Base-by-base conservation (phyloP, 306 rosid species). In the Begonia loranthoides region DNA sequence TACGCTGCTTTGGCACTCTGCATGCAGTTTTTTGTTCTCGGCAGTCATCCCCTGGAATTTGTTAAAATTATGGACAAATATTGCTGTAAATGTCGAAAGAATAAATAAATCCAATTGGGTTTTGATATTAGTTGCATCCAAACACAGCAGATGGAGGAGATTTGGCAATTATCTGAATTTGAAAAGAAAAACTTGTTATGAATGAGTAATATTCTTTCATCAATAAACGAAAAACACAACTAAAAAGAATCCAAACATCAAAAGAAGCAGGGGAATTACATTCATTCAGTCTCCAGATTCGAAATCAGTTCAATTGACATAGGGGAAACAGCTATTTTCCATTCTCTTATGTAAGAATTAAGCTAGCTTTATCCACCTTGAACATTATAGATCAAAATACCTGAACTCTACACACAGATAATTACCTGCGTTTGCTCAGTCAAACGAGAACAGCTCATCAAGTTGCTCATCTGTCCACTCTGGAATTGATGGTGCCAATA, bases 381-480 rank as follows among this genome's bases (percentile, higher is more conserved):
- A 19, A 19, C 22, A 19, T 19, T 19, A 19, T 19, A 19, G 22
- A 19, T 19, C 22, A 19, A 19, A 19, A 19, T 19, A 19, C 22
- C 22, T 19, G 5, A 41, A 41, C 45, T 41, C 0, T 41, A 9
- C 45, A 1, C 3, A 41, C 45, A 1, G 10, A 12, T 5, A 43
- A 43, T 10, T 3, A 2, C 47, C 13, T 43, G 47, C 54, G 1
- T 9, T 21, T 45, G 51, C 62, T 83, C 76, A 84, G 60, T 82
- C 87, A 58, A 77, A 76, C 11, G 61, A 80, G 17, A 74, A 72
- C 51, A 80, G 85, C 66, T 65, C 78, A 62, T 90, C 82, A 58
- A 85, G 77, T 71, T 89, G 85, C 64, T 90, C 97, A 41, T 85
- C 94, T 24, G 97, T 90, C 89, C 93, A 85, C 43, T 72, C 71